A percentile compares a stretch with the other conserved stretches of the same genome.
Evolutionary conservation across 306 rosid species (phyloP).

Genomic region (Canavalia ensiformis): DNA sequence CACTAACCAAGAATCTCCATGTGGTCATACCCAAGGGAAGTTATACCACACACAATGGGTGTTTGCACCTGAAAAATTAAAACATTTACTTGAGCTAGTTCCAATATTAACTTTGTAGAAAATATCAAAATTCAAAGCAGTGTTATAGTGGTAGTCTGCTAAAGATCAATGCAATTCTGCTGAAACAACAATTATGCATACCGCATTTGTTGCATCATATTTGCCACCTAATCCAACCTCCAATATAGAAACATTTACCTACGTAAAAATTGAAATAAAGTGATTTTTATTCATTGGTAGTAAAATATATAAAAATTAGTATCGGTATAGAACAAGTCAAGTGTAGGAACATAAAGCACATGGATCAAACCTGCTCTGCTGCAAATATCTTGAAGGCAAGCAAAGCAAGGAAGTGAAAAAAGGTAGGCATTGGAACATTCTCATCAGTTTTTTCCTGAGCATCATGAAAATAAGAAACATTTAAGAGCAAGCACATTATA

Average conservation of each 20-base stretch:
- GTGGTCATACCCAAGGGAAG: slow-evolving; percentile 98
- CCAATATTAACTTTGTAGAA: slow-evolving; percentile 22
- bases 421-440: slow-evolving; percentile 84
- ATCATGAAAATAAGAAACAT: slow-evolving; percentile 41
- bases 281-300: slow-evolving; percentile 17
- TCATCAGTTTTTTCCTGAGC: slow-evolving; percentile 71
- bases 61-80: slow-evolving; percentile 58
- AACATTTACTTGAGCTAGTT: slow-evolving; percentile 32
- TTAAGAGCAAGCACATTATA: slow-evolving; percentile 30
- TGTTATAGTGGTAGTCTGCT: slow-evolving; percentile 18
- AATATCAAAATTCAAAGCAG: slow-evolving; percentile 41
- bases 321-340: slow-evolving; percentile 31
- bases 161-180: slow-evolving; percentile 19
- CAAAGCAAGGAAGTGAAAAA: slow-evolving; percentile 94
- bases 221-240: slow-evolving; percentile 98
- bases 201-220: slow-evolving; percentile 98
- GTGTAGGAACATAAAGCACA: slow-evolving; percentile 30
- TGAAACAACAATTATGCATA: slow-evolving; percentile 54
- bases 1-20: slow-evolving; percentile 98
- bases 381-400: slow-evolving; percentile 97
- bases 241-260: slow-evolving; percentile 95
- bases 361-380: slow-evolving; percentile 77
- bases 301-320: neutral
- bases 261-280: slow-evolving; percentile 42
- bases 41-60: slow-evolving; percentile 90